These are phyloP conservation scores for Phlebiopsis flavidoalba DNA, from an alignment of 768 basidiomycete species.

Conservation along the genomic window DNA sequence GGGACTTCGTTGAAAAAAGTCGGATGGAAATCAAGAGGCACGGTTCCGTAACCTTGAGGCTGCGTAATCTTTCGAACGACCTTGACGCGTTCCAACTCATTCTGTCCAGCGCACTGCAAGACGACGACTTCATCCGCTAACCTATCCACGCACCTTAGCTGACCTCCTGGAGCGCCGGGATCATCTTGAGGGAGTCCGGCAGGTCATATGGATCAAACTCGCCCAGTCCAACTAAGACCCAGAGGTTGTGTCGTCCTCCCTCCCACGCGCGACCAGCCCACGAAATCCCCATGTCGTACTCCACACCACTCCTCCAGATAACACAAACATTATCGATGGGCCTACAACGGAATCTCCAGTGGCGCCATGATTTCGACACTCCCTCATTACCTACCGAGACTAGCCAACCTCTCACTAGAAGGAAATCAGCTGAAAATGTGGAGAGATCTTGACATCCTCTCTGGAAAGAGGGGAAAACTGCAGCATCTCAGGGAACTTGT, in stretches of 20 bases:
- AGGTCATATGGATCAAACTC: constrained; percentile 88
- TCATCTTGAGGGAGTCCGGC: constrained; percentile 63
- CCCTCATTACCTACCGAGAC: constrained; percentile 68
- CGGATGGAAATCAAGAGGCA: constrained; percentile 66
- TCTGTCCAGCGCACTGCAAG: constrained; percentile 58
- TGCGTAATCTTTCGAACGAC: constrained; percentile 32
- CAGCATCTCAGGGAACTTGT: constrained; percentile 67
- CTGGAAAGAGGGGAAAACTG: constrained; percentile 54
- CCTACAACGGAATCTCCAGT: constrained; percentile 64
- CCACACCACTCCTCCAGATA: constrained; percentile 36
- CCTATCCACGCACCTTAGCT: constrained; percentile 56
- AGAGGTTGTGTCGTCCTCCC: constrained; percentile 46
- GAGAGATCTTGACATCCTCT: constrained; percentile 66
- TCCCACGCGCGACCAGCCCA: too few species aligned
- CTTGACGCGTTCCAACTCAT: not conserved
- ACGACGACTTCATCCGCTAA: constrained; percentile 75
- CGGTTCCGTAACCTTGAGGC: constrained; percentile 81
- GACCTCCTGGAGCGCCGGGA: constrained; percentile 66
- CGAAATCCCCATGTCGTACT: not conserved
- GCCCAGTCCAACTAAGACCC: constrained; percentile 80
- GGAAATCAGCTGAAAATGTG: constrained; percentile 67
- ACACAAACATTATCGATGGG: constrained; percentile 80
- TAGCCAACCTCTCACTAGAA: constrained; percentile 77
- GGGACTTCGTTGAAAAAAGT: constrained; percentile 63
- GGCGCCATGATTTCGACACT: constrained; percentile 59